These are phyloP conservation scores for Fennellomyces sp. DNA, from an alignment of 371 early-diverging fungal genomes.

Conservation along the genomic window DNA sequence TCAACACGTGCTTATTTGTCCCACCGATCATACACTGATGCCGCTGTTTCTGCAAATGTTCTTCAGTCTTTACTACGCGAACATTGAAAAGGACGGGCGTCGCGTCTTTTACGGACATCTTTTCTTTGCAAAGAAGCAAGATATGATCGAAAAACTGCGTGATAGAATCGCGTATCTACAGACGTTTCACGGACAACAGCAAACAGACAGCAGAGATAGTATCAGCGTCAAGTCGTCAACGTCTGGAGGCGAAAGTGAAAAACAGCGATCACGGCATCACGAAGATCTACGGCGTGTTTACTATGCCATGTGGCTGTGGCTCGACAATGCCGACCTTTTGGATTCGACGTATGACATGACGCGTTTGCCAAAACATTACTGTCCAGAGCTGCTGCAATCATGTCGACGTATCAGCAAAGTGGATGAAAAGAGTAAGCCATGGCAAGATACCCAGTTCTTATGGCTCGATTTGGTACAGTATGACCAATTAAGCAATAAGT, in stretches of 20 bases:
- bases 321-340: constrained; percentile 50
- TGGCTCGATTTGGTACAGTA: constrained; percentile 50
- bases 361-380: constrained; percentile 47
- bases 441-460: constrained; percentile 21
- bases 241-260: constrained; percentile 11
- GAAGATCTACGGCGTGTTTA: constrained; percentile 49
- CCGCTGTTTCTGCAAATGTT: constrained; percentile 68
- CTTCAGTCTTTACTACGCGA: constrained; percentile 66
- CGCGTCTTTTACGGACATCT: constrained; percentile 49
- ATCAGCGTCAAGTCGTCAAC: background rate
- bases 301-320: constrained; percentile 69
- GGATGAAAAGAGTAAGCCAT: constrained; percentile 22
- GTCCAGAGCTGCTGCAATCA: constrained; percentile 25
- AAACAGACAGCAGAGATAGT: background rate
- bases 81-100: constrained; percentile 10
- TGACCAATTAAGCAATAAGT: constrained; percentile 21
- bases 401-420: constrained; percentile 21
- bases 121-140: constrained; percentile 53
- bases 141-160: constrained; percentile 46
- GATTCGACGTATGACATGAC: constrained; percentile 32
- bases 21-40: constrained; percentile 52
- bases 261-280: constrained; percentile 14
- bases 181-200: constrained; percentile 44
- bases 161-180: constrained; percentile 50
- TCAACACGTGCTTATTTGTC: constrained; percentile 53